Percentiles rank a stretch among this genome's conserved stretches.
phyloP scores from a whole-genome alignment of 192 early-diverging fungal genomes.

The Jimgerdemannia flammicorona region DNA sequence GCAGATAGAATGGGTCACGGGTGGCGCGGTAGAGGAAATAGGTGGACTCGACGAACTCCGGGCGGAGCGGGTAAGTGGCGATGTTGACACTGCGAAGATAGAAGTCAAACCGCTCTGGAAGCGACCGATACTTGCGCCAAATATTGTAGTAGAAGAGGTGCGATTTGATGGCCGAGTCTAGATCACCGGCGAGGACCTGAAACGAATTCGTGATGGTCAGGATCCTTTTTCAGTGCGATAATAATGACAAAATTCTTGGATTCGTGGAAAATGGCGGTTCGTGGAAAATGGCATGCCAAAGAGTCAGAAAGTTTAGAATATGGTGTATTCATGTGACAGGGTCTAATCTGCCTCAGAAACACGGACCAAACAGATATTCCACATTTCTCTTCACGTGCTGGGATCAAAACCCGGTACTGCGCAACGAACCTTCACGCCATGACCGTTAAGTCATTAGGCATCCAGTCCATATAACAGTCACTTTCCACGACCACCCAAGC shows the following conservation, averaged over 20 bases:
- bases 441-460: background rate
- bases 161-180: conserved; percentile 74
- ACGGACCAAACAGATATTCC: conserved; percentile 5
- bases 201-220: background rate
- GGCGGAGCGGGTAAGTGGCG: conserved; percentile 78
- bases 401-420: background rate
- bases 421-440: background rate
- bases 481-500: no score
- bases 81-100: conserved; percentile 57
- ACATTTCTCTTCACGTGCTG: background rate
- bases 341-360: conserved; percentile 8
- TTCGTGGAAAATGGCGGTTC: no score
- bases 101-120: conserved; percentile 91
- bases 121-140: conserved; percentile 78
- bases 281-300: background rate
- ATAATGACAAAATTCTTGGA: no score
- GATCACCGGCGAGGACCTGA: conserved; percentile 80
- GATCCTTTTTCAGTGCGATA: no score
- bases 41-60: conserved; percentile 93
- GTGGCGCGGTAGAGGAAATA: conserved; percentile 93
- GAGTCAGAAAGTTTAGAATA: background rate
- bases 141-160: conserved; percentile 85
- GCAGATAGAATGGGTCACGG: conserved; percentile 82
- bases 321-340: background rate
- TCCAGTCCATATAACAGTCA: no score